Evolutionary conservation across 495 filamentous ascomycete genomes (phyloP).

Genomic region (Neurospora pannonica): DNA sequence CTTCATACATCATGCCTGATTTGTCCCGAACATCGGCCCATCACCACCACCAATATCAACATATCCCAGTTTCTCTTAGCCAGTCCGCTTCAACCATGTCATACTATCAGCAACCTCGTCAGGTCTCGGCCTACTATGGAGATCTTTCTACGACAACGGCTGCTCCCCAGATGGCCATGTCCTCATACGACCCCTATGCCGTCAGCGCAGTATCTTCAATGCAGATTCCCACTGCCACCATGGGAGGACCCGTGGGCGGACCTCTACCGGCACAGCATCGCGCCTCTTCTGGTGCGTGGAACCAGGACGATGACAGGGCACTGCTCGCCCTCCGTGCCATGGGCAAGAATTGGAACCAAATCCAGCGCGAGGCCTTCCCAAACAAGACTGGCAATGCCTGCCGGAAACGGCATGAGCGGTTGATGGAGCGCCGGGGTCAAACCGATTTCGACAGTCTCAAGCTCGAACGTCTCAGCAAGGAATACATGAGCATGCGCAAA

Average conservation of each 20-base stretch:
- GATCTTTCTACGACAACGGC: constrained; percentile 15
- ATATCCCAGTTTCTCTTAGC: constrained; percentile 13
- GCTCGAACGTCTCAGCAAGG: constrained; percentile 54
- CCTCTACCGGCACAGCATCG: constrained; percentile 32
- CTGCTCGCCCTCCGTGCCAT: constrained; percentile 51
- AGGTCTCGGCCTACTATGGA: constrained; percentile 19
- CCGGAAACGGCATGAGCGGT: constrained; percentile 65
- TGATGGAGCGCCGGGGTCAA: constrained; percentile 56
- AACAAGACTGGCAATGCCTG: constrained; percentile 69
- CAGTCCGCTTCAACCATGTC: constrained; percentile 15
- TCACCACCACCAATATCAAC: constrained; percentile 20
- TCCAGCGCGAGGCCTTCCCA: constrained; percentile 58
- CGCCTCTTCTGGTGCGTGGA: constrained; percentile 51
- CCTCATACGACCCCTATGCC: constrained; percentile 29
- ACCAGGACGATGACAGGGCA: constrained; percentile 51
- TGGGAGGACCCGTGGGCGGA: constrained; percentile 24
- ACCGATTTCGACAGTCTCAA: constrained; percentile 62
- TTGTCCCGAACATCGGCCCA: constrained; percentile 22
- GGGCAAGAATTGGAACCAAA: constrained; percentile 64
- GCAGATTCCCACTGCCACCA: constrained; percentile 19
- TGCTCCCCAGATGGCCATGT: constrained; percentile 16
- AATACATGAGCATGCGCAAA: constrained; percentile 58
- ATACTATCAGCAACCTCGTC: constrained; percentile 20
- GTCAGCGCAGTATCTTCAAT: constrained; percentile 26
- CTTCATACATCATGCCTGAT: constrained; percentile 20